Conservation (phyloP, 2,329 filamentous ascomycete genomes). For the Talaromyces sp. region DNA sequence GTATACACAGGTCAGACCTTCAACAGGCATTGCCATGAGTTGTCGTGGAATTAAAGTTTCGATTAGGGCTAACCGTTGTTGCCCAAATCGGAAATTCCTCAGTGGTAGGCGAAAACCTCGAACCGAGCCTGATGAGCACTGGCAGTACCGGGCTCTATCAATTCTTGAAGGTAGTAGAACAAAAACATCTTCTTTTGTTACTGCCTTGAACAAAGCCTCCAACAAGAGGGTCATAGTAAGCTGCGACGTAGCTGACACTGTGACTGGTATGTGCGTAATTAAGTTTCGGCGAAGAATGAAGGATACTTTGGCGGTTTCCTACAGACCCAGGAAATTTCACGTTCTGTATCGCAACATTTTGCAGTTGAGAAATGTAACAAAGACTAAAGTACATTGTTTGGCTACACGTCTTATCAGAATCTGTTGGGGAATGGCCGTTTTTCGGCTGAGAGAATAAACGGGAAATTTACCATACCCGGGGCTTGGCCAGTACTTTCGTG, state of each 20-base stretch:
- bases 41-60: conserved; percentile 1
- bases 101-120: neutral
- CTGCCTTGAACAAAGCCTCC: neutral
- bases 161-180: too few relatives aligned
- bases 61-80: neutral
- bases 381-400: neutral
- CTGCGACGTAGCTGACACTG: neutral
- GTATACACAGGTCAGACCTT: neutral
- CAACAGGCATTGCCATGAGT: neutral
- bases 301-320: neutral
- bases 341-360: neutral
- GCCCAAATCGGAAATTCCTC: neutral
- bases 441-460: too few relatives aligned
- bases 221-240: neutral
- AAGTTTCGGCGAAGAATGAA: neutral
- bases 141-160: too few relatives aligned
- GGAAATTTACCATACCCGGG: too few relatives aligned
- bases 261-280: neutral
- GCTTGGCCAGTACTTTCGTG: too few relatives aligned
- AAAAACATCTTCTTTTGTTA: too few relatives aligned
- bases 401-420: too few relatives aligned
- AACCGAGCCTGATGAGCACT: neutral
- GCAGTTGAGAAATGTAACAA: neutral
- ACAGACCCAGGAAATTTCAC: too few relatives aligned
- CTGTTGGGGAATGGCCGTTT: too few relatives aligned